Conservation (phyloP, 805 yeast genomes). For the Candida awuae region DNA sequence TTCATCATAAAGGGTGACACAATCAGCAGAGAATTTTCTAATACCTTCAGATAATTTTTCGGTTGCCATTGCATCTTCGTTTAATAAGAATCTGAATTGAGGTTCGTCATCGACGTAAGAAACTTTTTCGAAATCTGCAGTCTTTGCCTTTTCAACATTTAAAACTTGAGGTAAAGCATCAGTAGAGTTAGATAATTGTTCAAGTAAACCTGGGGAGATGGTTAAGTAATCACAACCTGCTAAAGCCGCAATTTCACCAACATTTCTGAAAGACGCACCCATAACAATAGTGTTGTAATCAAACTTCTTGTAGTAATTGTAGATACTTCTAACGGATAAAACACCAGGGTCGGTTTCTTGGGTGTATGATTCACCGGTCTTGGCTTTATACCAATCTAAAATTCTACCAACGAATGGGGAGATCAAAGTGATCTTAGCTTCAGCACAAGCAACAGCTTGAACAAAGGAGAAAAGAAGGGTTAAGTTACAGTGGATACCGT, state of each 20-base stretch:
- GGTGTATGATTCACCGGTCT: slow-evolving; percentile 81
- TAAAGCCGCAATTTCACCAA: slow-evolving; percentile 88
- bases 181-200: slow-evolving; percentile 71
- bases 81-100: slow-evolving; percentile 79
- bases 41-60: slow-evolving; percentile 97
- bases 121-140: slow-evolving; percentile 58
- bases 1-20: slow-evolving; percentile 64
- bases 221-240: slow-evolving; percentile 98
- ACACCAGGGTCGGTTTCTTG: slow-evolving; percentile 94
- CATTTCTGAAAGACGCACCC: slow-evolving; percentile 99
- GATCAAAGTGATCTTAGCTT: slow-evolving; percentile 89
- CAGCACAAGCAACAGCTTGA: slow-evolving; percentile 99
- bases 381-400: slow-evolving; percentile 95
- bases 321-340: slow-evolving; percentile 74
- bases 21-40: slow-evolving; percentile 92
- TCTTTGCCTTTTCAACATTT: slow-evolving; percentile 55
- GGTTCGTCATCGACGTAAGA: slow-evolving; percentile 80
- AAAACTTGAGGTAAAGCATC: slow-evolving; percentile 77
- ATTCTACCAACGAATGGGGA: slow-evolving; percentile 99
- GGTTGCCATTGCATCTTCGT: slow-evolving; percentile 98
- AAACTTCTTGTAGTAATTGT: slow-evolving; percentile 96
- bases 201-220: slow-evolving; percentile 86
- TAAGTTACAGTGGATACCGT: slow-evolving; percentile 90
- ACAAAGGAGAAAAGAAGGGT: slow-evolving; percentile 90
- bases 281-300: slow-evolving; percentile 96